phyloP scores from a whole-genome alignment of 148 eudicot genomes.

The Cornus suecica region DNA sequence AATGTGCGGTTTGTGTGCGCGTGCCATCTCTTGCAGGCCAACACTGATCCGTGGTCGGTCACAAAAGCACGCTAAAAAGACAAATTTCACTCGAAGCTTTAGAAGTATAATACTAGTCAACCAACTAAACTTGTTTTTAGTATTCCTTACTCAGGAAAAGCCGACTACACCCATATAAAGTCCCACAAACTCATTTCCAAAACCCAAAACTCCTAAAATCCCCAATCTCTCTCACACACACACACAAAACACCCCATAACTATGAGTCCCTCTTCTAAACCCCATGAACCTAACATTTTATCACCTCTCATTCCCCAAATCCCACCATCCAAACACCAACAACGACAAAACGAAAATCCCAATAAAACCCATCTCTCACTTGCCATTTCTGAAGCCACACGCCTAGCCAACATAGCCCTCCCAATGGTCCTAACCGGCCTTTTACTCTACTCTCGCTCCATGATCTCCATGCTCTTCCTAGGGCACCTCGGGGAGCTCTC shows the following conservation, averaged over 20 bases:
- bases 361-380: constrained; percentile 30
- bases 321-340: constrained; percentile 1
- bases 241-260: background rate
- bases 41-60: background rate
- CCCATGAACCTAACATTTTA: background rate
- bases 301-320: background rate
- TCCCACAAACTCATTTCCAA: background rate
- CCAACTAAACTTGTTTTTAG: too few species aligned
- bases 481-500: constrained; percentile 62
- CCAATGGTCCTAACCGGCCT: constrained; percentile 67
- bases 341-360: background rate
- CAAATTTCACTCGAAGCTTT: too few species aligned
- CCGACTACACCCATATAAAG: background rate
- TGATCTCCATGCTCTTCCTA: constrained; percentile 75
- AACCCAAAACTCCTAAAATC: background rate
- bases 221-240: constrained; percentile 1
- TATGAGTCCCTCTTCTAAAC: background rate
- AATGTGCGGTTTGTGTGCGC: background rate
- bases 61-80: background rate
- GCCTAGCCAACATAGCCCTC: constrained; percentile 43
- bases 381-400: constrained; percentile 41
- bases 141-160: background rate
- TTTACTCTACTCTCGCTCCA: constrained; percentile 59
- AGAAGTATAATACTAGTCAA: background rate
- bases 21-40: background rate